Evolutionary conservation across 78 protist genomes (phyloP), one percentile per base, ranked within the genome.

Genomic region (Tieghemostelium lacteum): DNA sequence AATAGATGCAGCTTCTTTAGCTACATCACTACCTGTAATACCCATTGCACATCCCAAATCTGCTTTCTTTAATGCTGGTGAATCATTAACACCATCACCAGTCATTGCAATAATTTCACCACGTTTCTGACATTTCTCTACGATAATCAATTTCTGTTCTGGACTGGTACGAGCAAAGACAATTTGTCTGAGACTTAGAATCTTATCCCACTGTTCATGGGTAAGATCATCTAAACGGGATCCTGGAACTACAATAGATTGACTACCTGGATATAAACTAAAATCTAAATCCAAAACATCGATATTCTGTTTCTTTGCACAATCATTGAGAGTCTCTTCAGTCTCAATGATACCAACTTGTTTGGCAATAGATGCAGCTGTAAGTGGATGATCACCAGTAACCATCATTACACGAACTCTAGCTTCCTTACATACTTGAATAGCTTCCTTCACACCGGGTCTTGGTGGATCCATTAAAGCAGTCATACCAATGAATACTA

Each of bases 1-100:
- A 95, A 98, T 95, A 50, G 92, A 92, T 2, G 99, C 60, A 0
- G 99, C 99, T 57, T 77, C 97, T 85, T 97, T 96, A 63, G 98
- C 97, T 26, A 98, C 98, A 10, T 93, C 99, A n/a, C 98, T 95
- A 24, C 99, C 99, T 2, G 95, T 33, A 76, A 96, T 95, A 63
- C 99, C 99, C 99, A 98, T 98, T 28, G 99, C 99, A 3, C 97
- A 75, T 28, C 99, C 99, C 7, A 98, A 87, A 72, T 97, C 96
- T 0, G 99, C 99, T 33, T 86, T 64, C 67, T 95, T 95, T 34
- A 98, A 80, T 5, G 99, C 99, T 0, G 99, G 98, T 28, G 98
- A 92, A 45, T 98, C 99, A 80, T 98, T 98, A 64, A 98, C 99
- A 49, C 99, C 99, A 88, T 98, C 99, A 28, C 99, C 99, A 14